These are phyloP conservation scores for Xylaria sp. DNA, from an alignment of 2,329 filamentous ascomycete genomes.

Conservation along the genomic window DNA sequence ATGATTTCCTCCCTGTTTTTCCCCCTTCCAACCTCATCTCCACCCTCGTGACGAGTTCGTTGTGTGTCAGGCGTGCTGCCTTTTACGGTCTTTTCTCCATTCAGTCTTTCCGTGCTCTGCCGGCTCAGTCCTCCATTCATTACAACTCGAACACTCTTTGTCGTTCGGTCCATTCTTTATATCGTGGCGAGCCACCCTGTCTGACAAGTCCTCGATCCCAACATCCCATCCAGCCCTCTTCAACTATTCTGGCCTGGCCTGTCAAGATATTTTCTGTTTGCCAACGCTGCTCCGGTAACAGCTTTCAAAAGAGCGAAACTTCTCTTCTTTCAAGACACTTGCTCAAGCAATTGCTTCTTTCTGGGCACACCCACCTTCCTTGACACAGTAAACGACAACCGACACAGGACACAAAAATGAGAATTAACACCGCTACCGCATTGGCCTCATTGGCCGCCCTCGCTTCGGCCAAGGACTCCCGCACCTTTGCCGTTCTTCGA, in stretches of 20 bases:
- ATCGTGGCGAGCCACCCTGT: slow-evolving; percentile 29
- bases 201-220: slow-evolving; percentile 24
- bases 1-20: background rate
- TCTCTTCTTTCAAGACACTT: slow-evolving; percentile 32
- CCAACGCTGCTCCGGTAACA: slow-evolving; percentile 32
- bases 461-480: slow-evolving; percentile 48
- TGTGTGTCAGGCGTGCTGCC: slow-evolving; percentile 26
- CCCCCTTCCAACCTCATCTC: slow-evolving; percentile 19
- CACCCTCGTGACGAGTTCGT: slow-evolving; percentile 25
- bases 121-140: slow-evolving; percentile 39
- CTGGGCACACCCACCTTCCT: slow-evolving; percentile 18
- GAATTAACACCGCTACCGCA: slow-evolving; percentile 29
- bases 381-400: slow-evolving; percentile 11
- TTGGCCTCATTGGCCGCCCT: slow-evolving; percentile 45
- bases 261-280: slow-evolving; percentile 16
- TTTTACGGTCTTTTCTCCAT: slow-evolving; percentile 31
- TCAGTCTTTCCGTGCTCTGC: slow-evolving; percentile 35
- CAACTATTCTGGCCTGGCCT: slow-evolving; percentile 6
- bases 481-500: slow-evolving; percentile 71
- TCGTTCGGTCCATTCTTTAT: slow-evolving; percentile 40
- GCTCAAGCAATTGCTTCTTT: slow-evolving; percentile 20
- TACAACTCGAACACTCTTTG: slow-evolving; percentile 37
- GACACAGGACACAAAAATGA: slow-evolving; percentile 31
- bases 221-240: slow-evolving; percentile 15
- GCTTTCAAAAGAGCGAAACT: slow-evolving; percentile 20